Conservation (phyloP, 805 yeast species). For the Pichia occidentalis region DNA sequence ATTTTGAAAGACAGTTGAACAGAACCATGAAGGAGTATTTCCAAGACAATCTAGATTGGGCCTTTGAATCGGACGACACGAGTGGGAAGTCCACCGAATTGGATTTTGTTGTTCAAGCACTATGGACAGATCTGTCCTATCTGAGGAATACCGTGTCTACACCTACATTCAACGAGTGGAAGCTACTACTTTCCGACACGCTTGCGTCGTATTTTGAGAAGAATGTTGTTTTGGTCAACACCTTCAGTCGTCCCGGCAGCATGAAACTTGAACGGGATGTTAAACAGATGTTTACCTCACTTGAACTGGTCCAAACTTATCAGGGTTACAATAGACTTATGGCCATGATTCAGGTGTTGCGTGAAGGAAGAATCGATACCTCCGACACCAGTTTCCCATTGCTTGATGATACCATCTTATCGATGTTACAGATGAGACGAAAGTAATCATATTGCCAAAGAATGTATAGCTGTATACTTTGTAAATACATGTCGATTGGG, state of each 20-base stretch:
- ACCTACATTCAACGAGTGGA: slow-evolving; percentile 26
- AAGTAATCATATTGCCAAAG: no score
- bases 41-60: slow-evolving; percentile 26
- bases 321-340: slow-evolving; percentile 18
- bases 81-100: slow-evolving; percentile 21
- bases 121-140: slow-evolving; percentile 26
- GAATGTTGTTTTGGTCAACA: slow-evolving; percentile 33
- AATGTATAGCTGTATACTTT: no score
- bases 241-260: slow-evolving; percentile 32
- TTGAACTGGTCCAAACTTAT: slow-evolving; percentile 21
- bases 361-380: background rate
- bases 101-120: slow-evolving; percentile 20
- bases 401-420: slow-evolving; percentile 3
- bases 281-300: slow-evolving; percentile 24
- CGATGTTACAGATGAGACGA: slow-evolving; percentile 8
- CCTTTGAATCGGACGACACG: background rate
- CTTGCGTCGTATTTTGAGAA: slow-evolving; percentile 34
- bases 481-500: no score
- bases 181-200: slow-evolving; percentile 22
- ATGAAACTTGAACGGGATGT: slow-evolving; percentile 30
- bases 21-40: slow-evolving; percentile 33
- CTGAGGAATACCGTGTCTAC: slow-evolving; percentile 27
- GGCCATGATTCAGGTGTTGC: slow-evolving; percentile 17
- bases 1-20: slow-evolving; percentile 33
- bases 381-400: background rate